phyloP scores from a whole-genome alignment of 306 rosid genomes.

The Ormosia semicastrata region DNA sequence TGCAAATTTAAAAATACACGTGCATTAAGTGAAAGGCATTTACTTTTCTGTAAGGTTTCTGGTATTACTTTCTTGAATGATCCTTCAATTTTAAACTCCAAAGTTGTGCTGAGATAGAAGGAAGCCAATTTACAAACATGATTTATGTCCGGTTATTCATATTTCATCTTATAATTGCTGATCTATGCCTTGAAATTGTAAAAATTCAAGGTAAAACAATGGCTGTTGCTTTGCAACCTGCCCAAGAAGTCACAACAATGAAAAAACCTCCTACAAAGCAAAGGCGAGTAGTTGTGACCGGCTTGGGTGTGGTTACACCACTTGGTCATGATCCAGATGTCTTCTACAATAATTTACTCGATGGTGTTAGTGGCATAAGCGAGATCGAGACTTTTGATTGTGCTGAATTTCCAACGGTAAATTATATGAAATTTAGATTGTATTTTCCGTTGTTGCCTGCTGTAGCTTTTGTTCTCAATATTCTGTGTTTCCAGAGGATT shows the following conservation, averaged over 20 bases:
- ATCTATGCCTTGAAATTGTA: constrained; percentile 9
- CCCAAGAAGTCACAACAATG: constrained; percentile 57
- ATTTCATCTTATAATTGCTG: constrained; percentile 13
- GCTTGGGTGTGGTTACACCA: constrained; percentile 92
- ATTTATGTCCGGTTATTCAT: neutral
- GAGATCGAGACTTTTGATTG: constrained; percentile 97
- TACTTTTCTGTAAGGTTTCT: neutral
- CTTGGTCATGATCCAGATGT: constrained; percentile 87
- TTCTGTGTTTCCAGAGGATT: constrained; percentile 64
- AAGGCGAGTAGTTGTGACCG: constrained; percentile 96
- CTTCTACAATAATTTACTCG: constrained; percentile 87
- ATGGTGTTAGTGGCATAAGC: constrained; percentile 94
- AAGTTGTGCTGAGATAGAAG: neutral
- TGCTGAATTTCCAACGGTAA: constrained; percentile 88
- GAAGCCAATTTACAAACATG: neutral
- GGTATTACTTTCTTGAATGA: constrained; percentile 11
- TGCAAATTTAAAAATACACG: neutral
- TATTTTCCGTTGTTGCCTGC: constrained; percentile 27
- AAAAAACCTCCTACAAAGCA: constrained; percentile 75
- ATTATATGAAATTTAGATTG: constrained; percentile 20
- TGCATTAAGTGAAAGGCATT: neutral
- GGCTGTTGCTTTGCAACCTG: constrained; percentile 80
- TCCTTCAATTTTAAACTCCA: neutral
- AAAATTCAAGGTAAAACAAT: constrained; percentile 58
- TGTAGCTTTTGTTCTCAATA: constrained; percentile 37